Percentiles rank a stretch among this genome's conserved stretches.
These are phyloP conservation scores for Glycine tomentella DNA, from an alignment of 306 rosid genomes.

Conservation along the genomic window DNA sequence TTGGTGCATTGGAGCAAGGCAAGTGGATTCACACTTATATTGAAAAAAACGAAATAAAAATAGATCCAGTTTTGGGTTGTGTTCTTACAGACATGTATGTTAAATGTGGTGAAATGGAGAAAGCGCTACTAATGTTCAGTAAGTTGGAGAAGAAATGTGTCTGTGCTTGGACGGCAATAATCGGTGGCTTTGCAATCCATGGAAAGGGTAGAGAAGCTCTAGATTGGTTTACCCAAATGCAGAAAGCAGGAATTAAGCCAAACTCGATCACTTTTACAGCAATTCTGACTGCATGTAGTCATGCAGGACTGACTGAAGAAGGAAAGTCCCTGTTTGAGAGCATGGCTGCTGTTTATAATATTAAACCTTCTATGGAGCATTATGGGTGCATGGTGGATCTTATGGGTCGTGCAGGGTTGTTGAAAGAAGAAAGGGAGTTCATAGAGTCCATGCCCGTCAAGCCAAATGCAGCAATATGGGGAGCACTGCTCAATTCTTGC, in stretches of 20 bases:
- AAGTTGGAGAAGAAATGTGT: constrained; percentile 56
- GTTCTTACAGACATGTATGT: constrained; percentile 62
- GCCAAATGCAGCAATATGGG: constrained; percentile 69
- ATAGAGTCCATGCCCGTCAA: constrained; percentile 61
- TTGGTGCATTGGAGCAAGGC: constrained; percentile 65
- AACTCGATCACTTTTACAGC: constrained; percentile 61
- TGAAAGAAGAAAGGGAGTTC: constrained; percentile 60
- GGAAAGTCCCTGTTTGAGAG: constrained; percentile 59
- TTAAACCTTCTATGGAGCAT: constrained; percentile 62
- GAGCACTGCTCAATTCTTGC: constrained; percentile 67
- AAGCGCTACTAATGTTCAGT: constrained; percentile 50
- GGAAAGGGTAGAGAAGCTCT: constrained; percentile 67
- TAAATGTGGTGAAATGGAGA: constrained; percentile 68
- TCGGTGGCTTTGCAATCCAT: constrained; percentile 62
- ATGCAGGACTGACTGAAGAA: constrained; percentile 62
- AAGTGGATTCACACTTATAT: constrained; percentile 60
- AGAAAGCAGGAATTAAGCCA: constrained; percentile 57
- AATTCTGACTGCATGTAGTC: constrained; percentile 65
- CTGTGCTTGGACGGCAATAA: constrained; percentile 63
- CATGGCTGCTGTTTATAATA: constrained; percentile 47
- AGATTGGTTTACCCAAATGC: constrained; percentile 59
- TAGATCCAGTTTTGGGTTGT: constrained; percentile 61
- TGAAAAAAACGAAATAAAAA: constrained; percentile 48
- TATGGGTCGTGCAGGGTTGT: constrained; percentile 62
- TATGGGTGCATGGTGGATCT: constrained; percentile 75